These are phyloP conservation scores for Wallacemonas sp. DNA, from an alignment of 208 protist genomes.

Conservation along the genomic window DNA sequence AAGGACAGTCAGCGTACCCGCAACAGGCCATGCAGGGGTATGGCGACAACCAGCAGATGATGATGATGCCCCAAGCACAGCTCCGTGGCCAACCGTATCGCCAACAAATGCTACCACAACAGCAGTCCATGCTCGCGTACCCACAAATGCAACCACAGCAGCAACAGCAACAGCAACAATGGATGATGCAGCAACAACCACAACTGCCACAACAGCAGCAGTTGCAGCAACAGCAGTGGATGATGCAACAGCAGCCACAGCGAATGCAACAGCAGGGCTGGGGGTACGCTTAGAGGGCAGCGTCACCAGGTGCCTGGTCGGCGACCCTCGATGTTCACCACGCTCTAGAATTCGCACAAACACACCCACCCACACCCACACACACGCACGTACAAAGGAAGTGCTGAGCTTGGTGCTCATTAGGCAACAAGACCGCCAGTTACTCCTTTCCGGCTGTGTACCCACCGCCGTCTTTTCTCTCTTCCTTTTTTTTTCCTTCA, in stretches of 20 bases:
- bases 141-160: conserved; percentile 4
- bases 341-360: too few relatives aligned
- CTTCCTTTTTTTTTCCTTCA: conserved; percentile 8
- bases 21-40: too few relatives aligned
- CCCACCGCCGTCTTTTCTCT: neutral
- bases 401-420: too few relatives aligned
- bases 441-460: too few relatives aligned
- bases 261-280: conserved; percentile 16
- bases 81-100: neutral
- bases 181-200: neutral
- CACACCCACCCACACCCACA: too few relatives aligned
- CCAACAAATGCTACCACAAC: neutral
- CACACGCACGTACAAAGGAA: too few relatives aligned
- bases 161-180: conserved; percentile 9
- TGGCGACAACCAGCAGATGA: conserved; percentile 7
- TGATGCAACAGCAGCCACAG: conserved; percentile 9
- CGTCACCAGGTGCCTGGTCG: too few relatives aligned
- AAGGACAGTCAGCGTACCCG: neutral
- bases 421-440: too few relatives aligned
- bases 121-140: neutral
- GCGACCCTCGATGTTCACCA: too few relatives aligned
- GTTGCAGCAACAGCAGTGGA: conserved; percentile 12
- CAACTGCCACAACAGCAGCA: too few relatives aligned
- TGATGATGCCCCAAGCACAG: conserved; percentile 7
- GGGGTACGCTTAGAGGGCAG: neutral